phyloP scores from a whole-genome alignment of 2,329 filamentous ascomycete species.

The Corinectria fuckeliana region DNA sequence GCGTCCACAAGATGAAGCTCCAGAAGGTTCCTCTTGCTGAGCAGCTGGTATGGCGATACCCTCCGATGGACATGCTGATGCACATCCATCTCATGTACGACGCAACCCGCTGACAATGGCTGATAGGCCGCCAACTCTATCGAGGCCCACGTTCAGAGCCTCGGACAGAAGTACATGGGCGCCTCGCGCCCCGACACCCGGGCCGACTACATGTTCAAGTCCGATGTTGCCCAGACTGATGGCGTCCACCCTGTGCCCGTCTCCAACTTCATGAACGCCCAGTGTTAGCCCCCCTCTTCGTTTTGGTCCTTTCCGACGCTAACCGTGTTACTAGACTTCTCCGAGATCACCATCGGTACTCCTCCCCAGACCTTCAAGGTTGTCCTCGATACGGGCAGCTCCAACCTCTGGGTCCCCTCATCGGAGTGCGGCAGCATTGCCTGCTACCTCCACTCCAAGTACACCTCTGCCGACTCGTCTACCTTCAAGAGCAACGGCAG shows the following conservation, averaged over 20 bases:
- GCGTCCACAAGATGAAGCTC: constrained; percentile 94
- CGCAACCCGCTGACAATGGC: constrained; percentile 22
- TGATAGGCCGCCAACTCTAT: constrained; percentile 78
- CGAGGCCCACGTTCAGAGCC: constrained; percentile 78
- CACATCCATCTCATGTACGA: background rate
- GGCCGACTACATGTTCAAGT: constrained; percentile 79
- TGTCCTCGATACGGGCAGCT: constrained; percentile 96
- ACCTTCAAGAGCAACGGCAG: constrained; percentile 95
- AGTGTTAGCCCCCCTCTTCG: constrained; percentile 71
- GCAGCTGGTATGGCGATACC: constrained; percentile 75
- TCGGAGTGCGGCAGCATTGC: constrained; percentile 91
- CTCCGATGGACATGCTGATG: background rate
- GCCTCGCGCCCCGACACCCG: constrained; percentile 67
- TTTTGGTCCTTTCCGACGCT: constrained; percentile 6
- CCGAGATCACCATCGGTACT: constrained; percentile 90
- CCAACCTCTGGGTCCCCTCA: constrained; percentile 98
- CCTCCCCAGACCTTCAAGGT: constrained; percentile 98
- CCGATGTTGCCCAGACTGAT: constrained; percentile 70
- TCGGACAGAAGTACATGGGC: constrained; percentile 97
- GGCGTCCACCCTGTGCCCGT: constrained; percentile 83
- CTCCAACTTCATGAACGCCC: constrained; percentile 97
- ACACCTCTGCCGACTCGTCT: constrained; percentile 87
- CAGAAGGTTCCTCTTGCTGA: constrained; percentile 94
- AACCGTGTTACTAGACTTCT: constrained; percentile 74
- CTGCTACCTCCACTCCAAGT: constrained; percentile 97